Conservation (phyloP, 805 yeast genomes). For the Kodamaea sagamina region DNA sequence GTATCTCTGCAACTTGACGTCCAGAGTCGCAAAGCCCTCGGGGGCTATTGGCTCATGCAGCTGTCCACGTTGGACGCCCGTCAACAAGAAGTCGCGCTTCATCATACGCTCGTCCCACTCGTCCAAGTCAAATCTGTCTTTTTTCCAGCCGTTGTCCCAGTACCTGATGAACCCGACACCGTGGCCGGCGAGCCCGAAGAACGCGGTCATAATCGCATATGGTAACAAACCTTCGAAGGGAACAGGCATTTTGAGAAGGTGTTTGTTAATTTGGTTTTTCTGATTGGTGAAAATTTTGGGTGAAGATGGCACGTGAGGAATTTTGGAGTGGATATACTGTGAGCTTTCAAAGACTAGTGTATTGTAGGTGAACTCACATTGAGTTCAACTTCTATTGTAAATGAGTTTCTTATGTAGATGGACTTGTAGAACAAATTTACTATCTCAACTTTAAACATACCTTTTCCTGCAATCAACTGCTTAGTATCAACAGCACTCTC, state of each 20-base stretch:
- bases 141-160: slow-evolving; percentile 53
- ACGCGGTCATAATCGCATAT: slow-evolving; percentile 47
- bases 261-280: slow-evolving; percentile 17
- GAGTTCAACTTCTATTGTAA: no score
- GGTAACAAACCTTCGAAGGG: slow-evolving; percentile 52
- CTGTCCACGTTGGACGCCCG: slow-evolving; percentile 75
- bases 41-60: slow-evolving; percentile 68
- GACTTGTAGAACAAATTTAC: no score
- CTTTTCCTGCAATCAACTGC: no score
- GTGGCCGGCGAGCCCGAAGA: slow-evolving; percentile 48
- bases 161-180: slow-evolving; percentile 47
- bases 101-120: slow-evolving; percentile 49
- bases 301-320: slow-evolving; percentile 9
- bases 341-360: no score
- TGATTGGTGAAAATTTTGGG: slow-evolving; percentile 19
- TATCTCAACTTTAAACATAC: no score
- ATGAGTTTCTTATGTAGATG: no score
- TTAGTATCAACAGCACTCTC: no score
- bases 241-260: slow-evolving; percentile 37
- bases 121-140: slow-evolving; percentile 47
- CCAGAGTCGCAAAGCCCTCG: slow-evolving; percentile 72
- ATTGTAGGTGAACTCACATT: no score
- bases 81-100: slow-evolving; percentile 74
- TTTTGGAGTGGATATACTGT: background rate
- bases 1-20: slow-evolving; percentile 38